Evolutionary conservation across 1,284 basidiomycete species (phyloP), one percentile per base, ranked within the genome.

Genomic region (Pulveroboletus sp.): DNA sequence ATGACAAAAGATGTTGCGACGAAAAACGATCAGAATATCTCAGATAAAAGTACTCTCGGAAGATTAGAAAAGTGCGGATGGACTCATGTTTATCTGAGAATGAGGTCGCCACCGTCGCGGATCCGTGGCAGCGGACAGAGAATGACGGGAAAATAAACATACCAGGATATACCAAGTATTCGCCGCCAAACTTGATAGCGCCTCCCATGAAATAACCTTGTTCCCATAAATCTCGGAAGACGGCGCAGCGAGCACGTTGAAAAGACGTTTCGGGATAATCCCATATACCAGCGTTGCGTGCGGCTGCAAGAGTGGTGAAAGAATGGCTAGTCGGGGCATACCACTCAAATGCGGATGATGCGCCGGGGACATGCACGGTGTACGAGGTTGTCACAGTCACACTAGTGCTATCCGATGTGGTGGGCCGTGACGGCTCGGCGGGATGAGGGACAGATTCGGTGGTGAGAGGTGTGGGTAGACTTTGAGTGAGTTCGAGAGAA

Each of bases 101-200:
- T n/a, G n/a, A n/a, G n/a, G n/a, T n/a, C n/a, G n/a, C n/a, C n/a
- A 56, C 52, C 49, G 24, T 43, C 28, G 26, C 3, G 31, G 38
- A 26, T 47, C 26, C 25, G 35, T n/a, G 48, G 40, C 42, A 26
- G 33, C 25, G n/a, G n/a, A 17, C n/a, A 18, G 17, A 26, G 33
- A 17, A 42, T 17, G 26, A 52, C 29, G 22, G 25, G 36, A 57
- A 18, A 7, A 38, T 33, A 36, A 48, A 75, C 85, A 49, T 65
- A 93, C 93, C 94, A 50, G 97, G 97, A 75, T 99, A 99, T 2
- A 98, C 90, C 40, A 98, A 77, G 73, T 94, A 98, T 66, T 98
- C 93, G 2, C 95, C 96, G 9, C 97, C 97, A 68, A 99, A 99
- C 66, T 90, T 91, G 67, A 96, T 85, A 0, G 94, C 95, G 1